Percentiles rank a stretch among this genome's conserved stretches.
These are phyloP conservation scores for Rhizophora apiculata DNA, from an alignment of 345 rosid genomes.

Conservation along the genomic window DNA sequence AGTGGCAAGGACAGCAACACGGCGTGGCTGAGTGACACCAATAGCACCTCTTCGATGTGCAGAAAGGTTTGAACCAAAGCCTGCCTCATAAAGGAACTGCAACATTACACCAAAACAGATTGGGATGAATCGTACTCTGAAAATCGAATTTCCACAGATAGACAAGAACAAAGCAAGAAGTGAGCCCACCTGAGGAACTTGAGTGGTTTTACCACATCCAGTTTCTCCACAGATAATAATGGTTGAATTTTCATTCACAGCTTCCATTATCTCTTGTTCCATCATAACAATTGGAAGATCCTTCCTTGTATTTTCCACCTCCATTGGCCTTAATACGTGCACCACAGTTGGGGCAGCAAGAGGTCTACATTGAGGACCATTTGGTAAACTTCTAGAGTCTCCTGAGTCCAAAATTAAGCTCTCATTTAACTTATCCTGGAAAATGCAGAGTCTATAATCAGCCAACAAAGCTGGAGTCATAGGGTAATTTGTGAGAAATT, in stretches of 20 bases:
- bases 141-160: slow-evolving; percentile 2
- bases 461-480: slow-evolving; percentile 6
- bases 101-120: slow-evolving; percentile 22
- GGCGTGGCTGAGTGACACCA: slow-evolving; percentile 96
- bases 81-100: slow-evolving; percentile 94
- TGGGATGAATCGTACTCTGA: slow-evolving; percentile 2
- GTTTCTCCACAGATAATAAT: slow-evolving; percentile 87
- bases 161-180: slow-evolving; percentile 11
- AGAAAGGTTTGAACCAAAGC: slow-evolving; percentile 63
- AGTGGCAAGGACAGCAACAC: slow-evolving; percentile 95
- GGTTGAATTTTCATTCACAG: slow-evolving; percentile 56
- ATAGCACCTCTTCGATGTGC: slow-evolving; percentile 58
- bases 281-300: slow-evolving; percentile 93
- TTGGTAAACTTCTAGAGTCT: slow-evolving; percentile 18
- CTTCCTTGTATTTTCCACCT: slow-evolving; percentile 64
- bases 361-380: slow-evolving; percentile 32
- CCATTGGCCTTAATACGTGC: slow-evolving; percentile 68
- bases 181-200: slow-evolving; percentile 81
- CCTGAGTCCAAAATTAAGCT: slow-evolving; percentile 15
- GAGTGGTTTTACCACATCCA: slow-evolving; percentile 96
- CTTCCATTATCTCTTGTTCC: slow-evolving; percentile 99
- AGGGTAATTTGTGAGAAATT: background rate
- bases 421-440: slow-evolving; percentile 35
- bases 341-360: slow-evolving; percentile 50
- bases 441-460: slow-evolving; percentile 24